These are phyloP conservation scores for Clonostachys byssicola DNA, from an alignment of 2,329 filamentous ascomycete species.

Conservation along the genomic window DNA sequence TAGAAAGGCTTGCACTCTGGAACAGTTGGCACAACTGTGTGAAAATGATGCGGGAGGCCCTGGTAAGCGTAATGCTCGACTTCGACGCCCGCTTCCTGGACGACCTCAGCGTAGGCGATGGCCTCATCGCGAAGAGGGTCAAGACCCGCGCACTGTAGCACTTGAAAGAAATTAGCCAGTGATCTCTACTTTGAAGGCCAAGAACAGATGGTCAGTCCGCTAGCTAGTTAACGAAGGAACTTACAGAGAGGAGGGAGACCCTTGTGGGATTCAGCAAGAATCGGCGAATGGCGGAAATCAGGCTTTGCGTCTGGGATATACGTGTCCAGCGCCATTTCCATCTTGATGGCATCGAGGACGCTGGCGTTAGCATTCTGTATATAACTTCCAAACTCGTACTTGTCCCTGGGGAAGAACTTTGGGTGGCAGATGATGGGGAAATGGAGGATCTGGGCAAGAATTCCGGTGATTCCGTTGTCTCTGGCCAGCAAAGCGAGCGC, in stretches of 20 bases:
- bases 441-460: constrained; percentile 12
- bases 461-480: constrained; percentile 6
- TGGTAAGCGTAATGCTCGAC: constrained; percentile 9
- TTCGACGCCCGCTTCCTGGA: constrained; percentile 6
- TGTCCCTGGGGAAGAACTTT: constrained; percentile 11
- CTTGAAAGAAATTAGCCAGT: constrained; percentile 1
- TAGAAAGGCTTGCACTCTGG: too few relatives aligned
- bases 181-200: not conserved
- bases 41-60: constrained; percentile 14
- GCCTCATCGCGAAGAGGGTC: constrained; percentile 12
- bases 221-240: not conserved
- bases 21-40: too few relatives aligned
- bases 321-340: constrained; percentile 8
- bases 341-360: constrained; percentile 2
- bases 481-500: constrained; percentile 6
- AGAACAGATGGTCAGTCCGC: not conserved
- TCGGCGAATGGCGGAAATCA: constrained; percentile 12
- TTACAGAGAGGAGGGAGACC: constrained; percentile 10
- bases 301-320: constrained; percentile 4
- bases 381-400: constrained; percentile 13
- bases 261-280: constrained; percentile 7
- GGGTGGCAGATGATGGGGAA: constrained; percentile 13
- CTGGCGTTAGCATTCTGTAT: constrained; percentile 9
- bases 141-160: constrained; percentile 10
- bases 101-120: constrained; percentile 10